phyloP scores from a whole-genome alignment of 768 basidiomycete genomes.

The Xanthoconium stramineum region DNA sequence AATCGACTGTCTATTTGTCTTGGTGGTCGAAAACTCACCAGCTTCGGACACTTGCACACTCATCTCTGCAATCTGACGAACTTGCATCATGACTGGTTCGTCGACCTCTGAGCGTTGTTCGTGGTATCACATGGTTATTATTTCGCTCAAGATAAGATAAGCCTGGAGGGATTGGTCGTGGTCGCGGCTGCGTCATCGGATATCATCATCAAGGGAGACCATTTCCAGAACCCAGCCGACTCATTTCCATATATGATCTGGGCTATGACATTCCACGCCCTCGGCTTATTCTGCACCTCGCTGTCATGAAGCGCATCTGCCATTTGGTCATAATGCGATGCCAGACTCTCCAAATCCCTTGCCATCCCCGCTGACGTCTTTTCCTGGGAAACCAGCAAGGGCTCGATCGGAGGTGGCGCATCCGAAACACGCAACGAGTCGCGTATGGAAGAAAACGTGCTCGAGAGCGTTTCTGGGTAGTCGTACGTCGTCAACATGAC shows the following conservation, averaged over 20 bases:
- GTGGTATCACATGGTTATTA: conserved; percentile 76
- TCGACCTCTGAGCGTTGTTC: conserved; percentile 95
- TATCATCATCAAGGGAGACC: too few relatives aligned
- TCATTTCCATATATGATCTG: too few relatives aligned
- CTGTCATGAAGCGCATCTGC: conserved; percentile 55
- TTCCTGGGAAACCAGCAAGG: conserved; percentile 48
- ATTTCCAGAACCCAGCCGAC: too few relatives aligned
- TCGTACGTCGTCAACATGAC: conserved; percentile 59
- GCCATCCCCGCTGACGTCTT: conserved; percentile 65
- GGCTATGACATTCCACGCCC: too few relatives aligned
- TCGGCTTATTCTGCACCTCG: too few relatives aligned
- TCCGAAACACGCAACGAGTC: conserved; percentile 44
- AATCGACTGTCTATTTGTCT: too few relatives aligned
- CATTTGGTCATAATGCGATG: conserved; percentile 78
- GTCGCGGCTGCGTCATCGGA: too few relatives aligned
- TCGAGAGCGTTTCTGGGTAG: conserved; percentile 61
- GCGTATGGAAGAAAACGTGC: conserved; percentile 54
- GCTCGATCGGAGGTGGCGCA: conserved; percentile 41
- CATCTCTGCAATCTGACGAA: too few relatives aligned
- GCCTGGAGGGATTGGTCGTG: too few relatives aligned
- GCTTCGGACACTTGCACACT: too few relatives aligned
- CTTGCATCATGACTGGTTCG: conserved; percentile 61
- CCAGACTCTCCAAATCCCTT: conserved; percentile 62
- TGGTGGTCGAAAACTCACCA: too few relatives aligned
- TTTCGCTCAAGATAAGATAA: too few relatives aligned